These are phyloP conservation scores for Protomyces gravidus DNA, from an alignment of 1,139 yeast genomes.

Conservation along the genomic window DNA sequence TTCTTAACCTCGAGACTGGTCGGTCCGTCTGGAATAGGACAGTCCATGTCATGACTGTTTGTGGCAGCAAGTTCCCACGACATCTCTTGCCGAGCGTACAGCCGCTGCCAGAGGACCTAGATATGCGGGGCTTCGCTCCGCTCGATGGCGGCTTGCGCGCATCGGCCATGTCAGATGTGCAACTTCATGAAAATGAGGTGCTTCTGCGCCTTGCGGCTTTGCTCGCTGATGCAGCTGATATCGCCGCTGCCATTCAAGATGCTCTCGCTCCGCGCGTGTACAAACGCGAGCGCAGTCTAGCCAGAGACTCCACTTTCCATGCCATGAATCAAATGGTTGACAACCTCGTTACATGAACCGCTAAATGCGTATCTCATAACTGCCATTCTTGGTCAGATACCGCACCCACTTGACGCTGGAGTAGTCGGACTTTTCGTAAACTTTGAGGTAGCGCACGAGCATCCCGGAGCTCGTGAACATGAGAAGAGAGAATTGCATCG, in stretches of 20 bases:
- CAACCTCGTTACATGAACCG: background rate
- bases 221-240: slow-evolving; percentile 31
- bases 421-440: slow-evolving; percentile 62
- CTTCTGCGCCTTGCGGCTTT: slow-evolving; percentile 31
- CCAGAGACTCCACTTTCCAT: background rate
- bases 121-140: slow-evolving; percentile 32
- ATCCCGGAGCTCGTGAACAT: slow-evolving; percentile 80
- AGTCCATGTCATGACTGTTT: slow-evolving; percentile 27
- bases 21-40: slow-evolving; percentile 30
- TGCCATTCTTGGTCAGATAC: slow-evolving; percentile 68
- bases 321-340: background rate
- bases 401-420: slow-evolving; percentile 78
- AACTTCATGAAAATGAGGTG: slow-evolving; percentile 28
- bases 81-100: slow-evolving; percentile 17
- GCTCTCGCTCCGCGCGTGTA: too few relatives aligned
- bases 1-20: background rate
- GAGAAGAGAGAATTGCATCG: slow-evolving; percentile 62
- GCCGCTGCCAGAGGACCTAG: slow-evolving; percentile 33
- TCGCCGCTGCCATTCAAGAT: background rate
- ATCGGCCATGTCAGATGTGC: slow-evolving; percentile 9
- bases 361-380: slow-evolving; percentile 69
- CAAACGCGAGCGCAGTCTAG: background rate
- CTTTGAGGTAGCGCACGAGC: slow-evolving; percentile 66
- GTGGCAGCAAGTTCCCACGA: slow-evolving; percentile 24
- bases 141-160: slow-evolving; percentile 28